phyloP scores from a whole-genome alignment of 1,139 yeast genomes.

The Hyphopichia pseudoburtonii region DNA sequence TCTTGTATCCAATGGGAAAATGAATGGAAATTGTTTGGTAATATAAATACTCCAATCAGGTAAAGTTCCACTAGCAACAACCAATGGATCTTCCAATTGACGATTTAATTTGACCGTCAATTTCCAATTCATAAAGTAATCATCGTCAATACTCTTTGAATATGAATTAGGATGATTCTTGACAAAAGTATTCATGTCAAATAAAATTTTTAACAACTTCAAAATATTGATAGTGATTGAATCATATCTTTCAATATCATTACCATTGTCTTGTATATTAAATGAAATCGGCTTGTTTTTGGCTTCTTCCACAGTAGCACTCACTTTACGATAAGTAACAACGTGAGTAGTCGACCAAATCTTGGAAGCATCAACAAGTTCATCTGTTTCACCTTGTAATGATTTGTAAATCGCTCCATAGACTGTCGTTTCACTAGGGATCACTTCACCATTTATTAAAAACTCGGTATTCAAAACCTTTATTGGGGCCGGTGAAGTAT shows the following conservation, averaged over 20 bases:
- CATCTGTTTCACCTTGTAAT: slow-evolving; percentile 39
- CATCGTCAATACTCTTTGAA: slow-evolving; percentile 29
- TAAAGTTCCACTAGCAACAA: slow-evolving; percentile 82
- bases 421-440: slow-evolving; percentile 72
- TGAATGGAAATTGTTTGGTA: slow-evolving; percentile 72
- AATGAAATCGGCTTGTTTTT: slow-evolving; percentile 12
- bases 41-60: slow-evolving; percentile 84
- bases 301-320: slow-evolving; percentile 14
- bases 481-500: too few relatives aligned
- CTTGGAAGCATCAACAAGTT: slow-evolving; percentile 45
- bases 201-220: slow-evolving; percentile 54
- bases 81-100: slow-evolving; percentile 85
- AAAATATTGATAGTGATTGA: slow-evolving; percentile 50
- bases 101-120: slow-evolving; percentile 82
- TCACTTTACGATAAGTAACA: slow-evolving; percentile 50
- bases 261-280: slow-evolving; percentile 22
- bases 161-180: slow-evolving; percentile 15
- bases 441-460: slow-evolving; percentile 55
- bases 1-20: slow-evolving; percentile 84
- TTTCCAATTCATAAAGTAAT: slow-evolving; percentile 72
- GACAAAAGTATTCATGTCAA: slow-evolving; percentile 46
- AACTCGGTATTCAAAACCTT: slow-evolving; percentile 52
- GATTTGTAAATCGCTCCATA: slow-evolving; percentile 75
- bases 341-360: slow-evolving; percentile 61
- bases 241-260: slow-evolving; percentile 42